These are phyloP conservation scores for Alternaria longipes DNA, from an alignment of 2,329 filamentous ascomycete genomes.

Conservation along the genomic window DNA sequence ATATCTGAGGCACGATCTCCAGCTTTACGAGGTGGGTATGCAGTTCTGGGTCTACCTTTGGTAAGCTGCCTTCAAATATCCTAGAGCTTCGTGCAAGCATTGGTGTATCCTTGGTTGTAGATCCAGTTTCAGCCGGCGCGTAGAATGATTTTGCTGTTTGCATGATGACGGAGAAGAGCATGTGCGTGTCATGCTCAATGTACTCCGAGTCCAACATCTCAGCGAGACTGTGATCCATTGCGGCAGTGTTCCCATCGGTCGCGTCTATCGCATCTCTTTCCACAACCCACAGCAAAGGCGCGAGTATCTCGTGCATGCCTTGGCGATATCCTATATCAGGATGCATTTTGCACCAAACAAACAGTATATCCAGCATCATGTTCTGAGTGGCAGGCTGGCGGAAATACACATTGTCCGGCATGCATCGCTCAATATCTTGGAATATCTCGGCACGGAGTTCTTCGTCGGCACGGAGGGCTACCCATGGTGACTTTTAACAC, in stretches of 20 bases:
- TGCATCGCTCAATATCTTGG: conserved; percentile 89
- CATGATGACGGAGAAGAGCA: conserved; percentile 88
- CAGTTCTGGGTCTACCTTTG: conserved; percentile 82
- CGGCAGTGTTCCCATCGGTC: conserved; percentile 30
- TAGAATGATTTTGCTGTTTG: conserved; percentile 87
- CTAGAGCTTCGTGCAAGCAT: conserved; percentile 87
- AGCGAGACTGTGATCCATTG: conserved; percentile 39
- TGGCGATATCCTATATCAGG: conserved; percentile 91
- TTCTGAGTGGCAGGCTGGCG: conserved; percentile 79
- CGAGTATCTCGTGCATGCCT: conserved; percentile 96
- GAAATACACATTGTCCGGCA: conserved; percentile 92
- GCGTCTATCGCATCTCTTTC: conserved; percentile 79
- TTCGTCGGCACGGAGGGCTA: conserved; percentile 85
- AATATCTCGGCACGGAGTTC: conserved; percentile 84
- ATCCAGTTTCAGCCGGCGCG: conserved; percentile 65
- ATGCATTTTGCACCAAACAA: conserved; percentile 93
- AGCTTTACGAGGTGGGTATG: conserved; percentile 81
- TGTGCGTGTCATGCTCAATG: conserved; percentile 90
- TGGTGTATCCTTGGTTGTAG: conserved; percentile 60
- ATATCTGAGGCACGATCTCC: conserved; percentile 95
- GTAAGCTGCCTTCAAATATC: conserved; percentile 84
- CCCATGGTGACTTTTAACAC: conserved; percentile 83
- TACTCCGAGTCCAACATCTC: conserved; percentile 73
- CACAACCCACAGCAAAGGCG: conserved; percentile 85
- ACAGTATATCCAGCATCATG: conserved; percentile 87